Evolutionary conservation across 2,329 filamentous ascomycete genomes (phyloP), one percentile per base, ranked within the genome.

Genomic region (Cercospora berteroae): DNA sequence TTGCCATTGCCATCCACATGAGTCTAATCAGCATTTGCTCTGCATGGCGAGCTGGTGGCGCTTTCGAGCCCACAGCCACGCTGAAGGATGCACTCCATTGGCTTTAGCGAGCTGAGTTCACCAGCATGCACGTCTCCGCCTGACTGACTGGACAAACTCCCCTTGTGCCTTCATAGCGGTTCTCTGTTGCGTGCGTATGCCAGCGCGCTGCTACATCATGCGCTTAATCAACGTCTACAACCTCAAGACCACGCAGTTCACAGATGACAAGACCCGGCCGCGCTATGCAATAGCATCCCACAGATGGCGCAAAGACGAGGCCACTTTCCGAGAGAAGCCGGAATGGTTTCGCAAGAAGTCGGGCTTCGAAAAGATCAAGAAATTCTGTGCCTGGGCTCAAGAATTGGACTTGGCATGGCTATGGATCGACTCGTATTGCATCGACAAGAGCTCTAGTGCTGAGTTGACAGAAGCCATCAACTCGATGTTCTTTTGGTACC

Each of bases 341-440:
- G 27, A 58, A 33, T 27, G 27, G 55, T 18, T 25, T 18, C 23
- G n/a, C 27, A 29, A 25, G 55, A 58, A 29, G n/a, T 27, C n/a
- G n/a, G 55, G 55, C 25, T 18, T 25, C 27, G 29, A 58, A 13
- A 58, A 58, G 27, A 31, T 58, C 27, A 25, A 27, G 4, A 18
- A 16, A 16, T 58, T 58, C 25, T 27, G 23, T 29, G 27, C 23
- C 5, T 27, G 25, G 55, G 55, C 25, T 12, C n/a, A 18, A 58
- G 20, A 31, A 18, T 33, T 58, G 23, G 55, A 42, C 23, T 27
- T 27, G 23, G 8, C 20, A 5, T 58, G 55, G 55, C 60, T 63
- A 12, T 63, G 60, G 60, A 63, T 56, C 9, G 60, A 63, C 29
- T 56, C 60, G 9, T 55, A 23, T 33, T 63, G 60, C 36, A 55